These are phyloP conservation scores for Metarhizium robertsii DNA, from an alignment of 2,329 filamentous ascomycete species.

Conservation along the genomic window DNA sequence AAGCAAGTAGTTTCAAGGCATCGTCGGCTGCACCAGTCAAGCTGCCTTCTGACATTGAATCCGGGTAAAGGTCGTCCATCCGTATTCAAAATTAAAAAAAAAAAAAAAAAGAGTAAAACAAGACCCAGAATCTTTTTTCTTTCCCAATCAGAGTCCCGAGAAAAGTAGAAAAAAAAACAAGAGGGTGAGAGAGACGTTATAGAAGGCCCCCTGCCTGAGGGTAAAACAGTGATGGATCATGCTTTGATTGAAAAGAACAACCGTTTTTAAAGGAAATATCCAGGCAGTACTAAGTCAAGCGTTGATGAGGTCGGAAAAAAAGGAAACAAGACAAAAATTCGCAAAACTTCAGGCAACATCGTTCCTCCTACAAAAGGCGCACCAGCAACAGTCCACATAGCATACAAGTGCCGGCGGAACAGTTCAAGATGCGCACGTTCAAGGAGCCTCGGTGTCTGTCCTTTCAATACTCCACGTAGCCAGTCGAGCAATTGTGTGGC, in stretches of 20 bases:
- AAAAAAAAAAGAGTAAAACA: not conserved
- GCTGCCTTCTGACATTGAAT: not conserved
- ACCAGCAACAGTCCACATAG: not conserved
- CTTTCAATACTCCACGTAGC: not conserved
- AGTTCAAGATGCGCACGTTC: not conserved
- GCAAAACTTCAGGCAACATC: not conserved
- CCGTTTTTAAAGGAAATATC: conserved; percentile 19
- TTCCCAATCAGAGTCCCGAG: conserved; percentile 4
- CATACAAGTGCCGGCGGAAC: not conserved
- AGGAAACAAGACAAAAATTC: not conserved
- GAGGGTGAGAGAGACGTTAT: conserved; percentile 18
- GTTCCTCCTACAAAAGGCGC: not conserved
- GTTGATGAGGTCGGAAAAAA: not conserved
- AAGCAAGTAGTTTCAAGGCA: not conserved
- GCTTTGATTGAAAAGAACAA: conserved; percentile 17
- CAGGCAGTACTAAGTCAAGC: not conserved
- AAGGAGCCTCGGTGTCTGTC: conserved; percentile 4
- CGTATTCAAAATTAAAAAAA: not conserved
- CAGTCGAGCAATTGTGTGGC: not conserved
- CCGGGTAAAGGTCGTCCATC: not conserved
- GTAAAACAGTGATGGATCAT: conserved; percentile 16
- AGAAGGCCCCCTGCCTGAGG: conserved; percentile 14
- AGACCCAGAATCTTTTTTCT: not conserved
- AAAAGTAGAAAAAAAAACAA: conserved; percentile 10
- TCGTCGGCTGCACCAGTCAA: not conserved